Evolutionary conservation across 2,329 filamentous ascomycete species (phyloP), one percentile per base, ranked within the genome.

Genomic region (Fusarium marasasianum): DNA sequence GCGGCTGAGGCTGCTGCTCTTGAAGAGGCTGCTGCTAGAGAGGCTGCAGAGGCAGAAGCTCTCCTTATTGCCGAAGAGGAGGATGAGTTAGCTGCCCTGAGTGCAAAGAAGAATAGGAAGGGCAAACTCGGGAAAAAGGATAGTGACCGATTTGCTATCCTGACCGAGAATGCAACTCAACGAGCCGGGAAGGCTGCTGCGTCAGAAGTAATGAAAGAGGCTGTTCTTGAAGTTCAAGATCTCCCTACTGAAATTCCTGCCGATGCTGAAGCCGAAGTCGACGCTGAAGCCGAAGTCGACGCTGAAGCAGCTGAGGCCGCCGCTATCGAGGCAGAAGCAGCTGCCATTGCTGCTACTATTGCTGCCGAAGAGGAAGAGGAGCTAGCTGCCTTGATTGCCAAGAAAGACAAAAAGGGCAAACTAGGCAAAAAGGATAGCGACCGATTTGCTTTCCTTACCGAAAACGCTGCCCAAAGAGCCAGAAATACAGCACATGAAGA

Each of bases 31-130:
- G 71, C 64, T 14, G 60, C 74, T n/a, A 47, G 31, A 62, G 72
- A 73, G 53, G 73, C 70, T 26, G 69, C 66, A 22, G 73, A 73
- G n/a, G 72, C 66, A 12, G 72, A 76, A 29, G 74, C 69, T 48
- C 43, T 62, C 48, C 56, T 40, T 11, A 71, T 78, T 43, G 71
- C 72, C 4, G 66, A 65, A 24, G 79, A 80, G 44, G 78, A 79
- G 29, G 75, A 66, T 18, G 79, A 78, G 44, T 60, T 81, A 17
- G 71, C 74, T 38, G 70, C 76, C 22, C 58, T 83, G 2, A 70
- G 78, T 22, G 79, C 81, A 31, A 86, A 83, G 72, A 83, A 81
- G 54, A 79, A 76, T 1, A 81, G 80, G 66, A 77, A 72, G 62
- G 79, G 75, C 63, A 80, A 80, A 66, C 68, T 79, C 35, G 66